These are phyloP conservation scores for Phytopythium ostracodes DNA, from an alignment of 352 stramenopile genomes.

Conservation along the genomic window DNA sequence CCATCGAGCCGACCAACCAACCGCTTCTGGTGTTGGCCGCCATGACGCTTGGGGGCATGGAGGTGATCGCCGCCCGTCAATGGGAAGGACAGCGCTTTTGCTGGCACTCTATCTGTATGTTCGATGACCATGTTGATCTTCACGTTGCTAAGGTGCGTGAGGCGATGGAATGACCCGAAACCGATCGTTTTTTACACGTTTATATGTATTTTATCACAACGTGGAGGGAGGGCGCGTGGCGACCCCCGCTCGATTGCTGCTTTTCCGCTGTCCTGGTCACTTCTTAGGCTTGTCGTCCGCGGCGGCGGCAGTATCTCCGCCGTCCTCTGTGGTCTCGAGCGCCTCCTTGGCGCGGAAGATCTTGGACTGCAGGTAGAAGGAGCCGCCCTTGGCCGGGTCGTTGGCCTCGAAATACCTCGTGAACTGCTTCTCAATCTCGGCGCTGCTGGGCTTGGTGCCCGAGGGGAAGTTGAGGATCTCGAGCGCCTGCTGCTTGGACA, in stretches of 20 bases:
- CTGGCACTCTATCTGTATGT: no score
- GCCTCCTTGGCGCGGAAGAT: constrained; percentile 90
- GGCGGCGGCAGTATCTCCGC: constrained; percentile 14
- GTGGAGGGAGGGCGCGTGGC: no score
- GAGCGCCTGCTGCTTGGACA: constrained; percentile 67
- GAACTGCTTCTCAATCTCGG: constrained; percentile 84
- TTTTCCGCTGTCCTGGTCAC: not conserved
- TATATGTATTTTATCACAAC: constrained; percentile 1
- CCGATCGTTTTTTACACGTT: not conserved
- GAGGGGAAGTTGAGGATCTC: constrained; percentile 84
- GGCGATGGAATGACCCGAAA: not conserved
- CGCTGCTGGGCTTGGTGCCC: constrained; percentile 28
- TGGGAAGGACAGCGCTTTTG: no score
- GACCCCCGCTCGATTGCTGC: not conserved
- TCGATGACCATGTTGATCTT: not conserved
- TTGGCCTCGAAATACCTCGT: constrained; percentile 87
- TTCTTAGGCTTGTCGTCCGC: constrained; percentile 15
- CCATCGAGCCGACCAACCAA: not conserved
- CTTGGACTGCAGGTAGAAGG: constrained; percentile 93
- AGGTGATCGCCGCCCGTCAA: not conserved
- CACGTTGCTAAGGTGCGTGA: not conserved
- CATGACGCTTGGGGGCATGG: not conserved
- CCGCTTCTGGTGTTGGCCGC: not conserved
- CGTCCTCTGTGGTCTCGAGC: constrained; percentile 47
- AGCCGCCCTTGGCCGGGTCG: constrained; percentile 86